Percentiles rank a stretch among this genome's conserved stretches.
Conservation (phyloP, 495 filamentous ascomycete genomes). For the Aspergillus cavernicola region DNA sequence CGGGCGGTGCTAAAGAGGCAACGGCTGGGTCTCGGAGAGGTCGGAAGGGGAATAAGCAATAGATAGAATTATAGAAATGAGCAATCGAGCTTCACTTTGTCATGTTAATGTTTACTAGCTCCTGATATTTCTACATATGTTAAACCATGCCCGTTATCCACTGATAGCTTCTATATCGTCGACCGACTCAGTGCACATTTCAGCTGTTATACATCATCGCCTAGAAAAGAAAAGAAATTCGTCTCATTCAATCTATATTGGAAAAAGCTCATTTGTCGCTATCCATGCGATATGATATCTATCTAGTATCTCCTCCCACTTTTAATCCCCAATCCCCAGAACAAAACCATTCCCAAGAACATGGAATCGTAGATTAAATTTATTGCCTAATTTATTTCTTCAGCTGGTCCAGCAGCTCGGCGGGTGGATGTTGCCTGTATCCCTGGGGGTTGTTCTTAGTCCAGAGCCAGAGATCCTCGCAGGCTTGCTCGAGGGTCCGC, state of each 20-base stretch:
- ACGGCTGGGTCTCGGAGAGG: conserved; percentile 43
- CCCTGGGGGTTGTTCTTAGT: conserved; percentile 92
- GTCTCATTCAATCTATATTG: conserved; percentile 37
- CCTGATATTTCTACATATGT: too few relatives aligned
- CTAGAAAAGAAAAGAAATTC: conserved; percentile 38
- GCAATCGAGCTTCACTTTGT: too few relatives aligned
- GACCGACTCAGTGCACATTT: too few relatives aligned
- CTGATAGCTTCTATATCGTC: too few relatives aligned
- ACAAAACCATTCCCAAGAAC: neutral
- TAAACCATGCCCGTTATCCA: too few relatives aligned
- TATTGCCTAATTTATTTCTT: conserved; percentile 49
- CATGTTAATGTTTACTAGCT: too few relatives aligned
- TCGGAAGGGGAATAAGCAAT: conserved; percentile 31
- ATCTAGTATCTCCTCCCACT: too few relatives aligned
- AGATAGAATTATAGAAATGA: conserved; percentile 4
- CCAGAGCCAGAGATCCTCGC: conserved; percentile 94
- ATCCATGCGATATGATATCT: conserved; percentile 14
- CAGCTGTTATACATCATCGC: too few relatives aligned
- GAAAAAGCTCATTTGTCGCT: conserved; percentile 15
- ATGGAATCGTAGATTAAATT: neutral
- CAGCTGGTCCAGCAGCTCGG: conserved; percentile 71
- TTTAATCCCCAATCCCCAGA: too few relatives aligned
- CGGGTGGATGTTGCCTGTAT: conserved; percentile 85
- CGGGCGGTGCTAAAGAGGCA: conserved; percentile 28
- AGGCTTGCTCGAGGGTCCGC: conserved; percentile 85